Evolutionary conservation across 129 eudicot species (phyloP), one percentile per base, ranked within the genome.

Genomic region (Arctium minus): DNA sequence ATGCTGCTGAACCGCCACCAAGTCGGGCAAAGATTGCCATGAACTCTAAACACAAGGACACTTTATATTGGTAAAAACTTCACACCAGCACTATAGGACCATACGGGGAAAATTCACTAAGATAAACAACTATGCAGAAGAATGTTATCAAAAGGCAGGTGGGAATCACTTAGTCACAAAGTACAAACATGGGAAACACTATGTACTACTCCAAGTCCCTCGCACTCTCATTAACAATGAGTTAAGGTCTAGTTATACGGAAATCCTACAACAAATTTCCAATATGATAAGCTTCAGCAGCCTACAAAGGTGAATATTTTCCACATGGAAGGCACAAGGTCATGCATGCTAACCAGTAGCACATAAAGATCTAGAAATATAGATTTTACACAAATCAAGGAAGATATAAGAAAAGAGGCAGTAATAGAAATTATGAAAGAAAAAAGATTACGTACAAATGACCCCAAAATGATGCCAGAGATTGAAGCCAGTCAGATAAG

Each of bases 391-490:
- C 13, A 67, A 42, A 37, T 29, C 73, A 70, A 67, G 50, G 60
- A 6, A 3, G 18, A 48, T 33, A 67, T 35, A 70, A 81, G 60
- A 72, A 73, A 62, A 74, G 68, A 67, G 35, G 79, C 69, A 80
- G 71, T 37, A 70, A 33, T 10, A 31, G 37, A 50, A 83, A 38
- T 13, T 9, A 74, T n/a, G 12, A 42, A 81, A 46, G 64, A 82
- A 82, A 84, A 79, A 76, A 76, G 40, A 70, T 72, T 81, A 88
- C 99, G 64, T 88, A 96, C 99, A 96, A 82, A 90, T 93, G 99
- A 68, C 99, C 99, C 99, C 99, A 96, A 89, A 96, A 96, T 76
- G 98, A 96, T 73, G 99, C 99, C 89, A 96, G 73, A 36, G 97
- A 96, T 72, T 96, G 99, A 76, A 96, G 99, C 99, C 99, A 96